A percentile compares a stretch with the other conserved stretches of the same genome.
Conservation (phyloP, 352 stramenopile species). For the Phytopythium chamaehyphon region DNA sequence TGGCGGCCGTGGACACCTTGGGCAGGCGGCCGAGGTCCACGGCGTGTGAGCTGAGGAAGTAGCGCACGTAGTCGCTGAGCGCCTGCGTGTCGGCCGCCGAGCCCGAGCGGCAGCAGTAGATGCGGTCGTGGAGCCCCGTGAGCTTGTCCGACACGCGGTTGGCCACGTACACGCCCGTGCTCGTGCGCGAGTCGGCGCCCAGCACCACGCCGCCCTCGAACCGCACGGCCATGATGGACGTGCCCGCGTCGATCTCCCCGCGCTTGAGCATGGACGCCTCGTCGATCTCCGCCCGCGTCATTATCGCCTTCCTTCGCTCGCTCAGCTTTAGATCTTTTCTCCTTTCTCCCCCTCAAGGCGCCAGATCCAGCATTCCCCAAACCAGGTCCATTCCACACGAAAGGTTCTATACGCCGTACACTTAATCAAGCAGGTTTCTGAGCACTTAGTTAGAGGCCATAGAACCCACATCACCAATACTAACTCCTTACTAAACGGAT, state of each 20-base stretch:
- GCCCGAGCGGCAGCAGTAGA: constrained; percentile 97
- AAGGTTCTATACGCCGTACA: too few relatives aligned
- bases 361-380: too few relatives aligned
- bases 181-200: constrained; percentile 93
- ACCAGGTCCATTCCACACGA: too few relatives aligned
- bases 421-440: too few relatives aligned
- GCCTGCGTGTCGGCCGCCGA: constrained; percentile 97
- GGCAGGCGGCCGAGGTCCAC: constrained; percentile 87
- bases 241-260: constrained; percentile 94
- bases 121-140: constrained; percentile 94
- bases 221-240: constrained; percentile 97
- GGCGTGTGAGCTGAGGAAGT: constrained; percentile 77
- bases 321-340: neutral
- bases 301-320: constrained; percentile 7
- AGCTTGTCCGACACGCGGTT: constrained; percentile 99
- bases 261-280: constrained; percentile 72
- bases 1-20: constrained; percentile 96
- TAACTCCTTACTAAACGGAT: too few relatives aligned
- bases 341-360: neutral
- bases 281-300: constrained; percentile 53
- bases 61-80: constrained; percentile 76
- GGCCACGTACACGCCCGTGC: constrained; percentile 95
- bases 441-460: too few relatives aligned
- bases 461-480: too few relatives aligned
- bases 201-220: constrained; percentile 97